Conservation (phyloP, 164 flowering plant species). For the Stephania yunnanensis region DNA sequence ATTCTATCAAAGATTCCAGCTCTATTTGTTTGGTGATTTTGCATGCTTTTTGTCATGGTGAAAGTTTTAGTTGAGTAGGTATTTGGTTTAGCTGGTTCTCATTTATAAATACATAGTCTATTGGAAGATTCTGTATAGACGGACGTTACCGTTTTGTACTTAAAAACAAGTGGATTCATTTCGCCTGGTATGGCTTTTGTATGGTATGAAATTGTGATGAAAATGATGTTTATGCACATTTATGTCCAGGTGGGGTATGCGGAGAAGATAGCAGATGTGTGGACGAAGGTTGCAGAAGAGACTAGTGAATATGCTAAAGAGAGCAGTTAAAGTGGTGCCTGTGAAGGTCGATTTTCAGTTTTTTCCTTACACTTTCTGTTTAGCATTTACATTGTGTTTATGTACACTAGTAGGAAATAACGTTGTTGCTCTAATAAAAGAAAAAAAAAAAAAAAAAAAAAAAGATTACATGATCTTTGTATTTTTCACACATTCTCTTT, state of each 20-base stretch:
- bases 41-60: neutral
- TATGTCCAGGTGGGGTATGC: slow-evolving; percentile 76
- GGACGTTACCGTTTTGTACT: neutral
- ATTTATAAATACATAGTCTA: neutral
- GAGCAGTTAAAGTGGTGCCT: slow-evolving; percentile 27
- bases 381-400: slow-evolving; percentile 5
- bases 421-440: neutral
- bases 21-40: neutral
- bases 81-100: neutral
- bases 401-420: slow-evolving; percentile 12
- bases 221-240: neutral
- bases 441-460: neutral
- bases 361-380: neutral
- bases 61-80: neutral
- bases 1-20: neutral
- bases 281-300: slow-evolving; percentile 81
- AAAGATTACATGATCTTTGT: neutral
- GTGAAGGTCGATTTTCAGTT: slow-evolving; percentile 19
- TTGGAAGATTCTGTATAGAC: neutral
- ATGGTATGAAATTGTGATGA: too few relatives aligned
- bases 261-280: slow-evolving; percentile 77
- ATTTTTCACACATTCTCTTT: too few relatives aligned
- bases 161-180: too few relatives aligned
- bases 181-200: too few relatives aligned
- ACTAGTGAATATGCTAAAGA: slow-evolving; percentile 54